Conservation (phyloP, 768 basidiomycete genomes). For the Rhizopogon sp. region DNA sequence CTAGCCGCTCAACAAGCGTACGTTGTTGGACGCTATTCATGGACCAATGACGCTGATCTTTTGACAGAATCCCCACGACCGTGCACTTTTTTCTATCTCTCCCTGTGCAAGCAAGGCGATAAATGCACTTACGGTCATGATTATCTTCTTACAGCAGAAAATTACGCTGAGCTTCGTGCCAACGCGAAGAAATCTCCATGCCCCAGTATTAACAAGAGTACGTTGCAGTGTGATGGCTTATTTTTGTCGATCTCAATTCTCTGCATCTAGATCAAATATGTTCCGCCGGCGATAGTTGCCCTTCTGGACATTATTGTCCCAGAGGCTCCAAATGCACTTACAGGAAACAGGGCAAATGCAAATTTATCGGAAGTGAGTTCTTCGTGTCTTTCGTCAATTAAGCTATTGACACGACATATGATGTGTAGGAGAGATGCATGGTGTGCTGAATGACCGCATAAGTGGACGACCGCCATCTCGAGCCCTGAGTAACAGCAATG, state of each 20-base stretch:
- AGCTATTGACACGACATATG: not conserved
- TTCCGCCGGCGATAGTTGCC: constrained; percentile 25
- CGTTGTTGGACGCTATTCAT: constrained; percentile 1
- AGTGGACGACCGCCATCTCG: constrained; percentile 1
- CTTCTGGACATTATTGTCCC: constrained; percentile 34
- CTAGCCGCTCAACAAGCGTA: constrained; percentile 29
- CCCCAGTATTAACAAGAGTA: constrained; percentile 24
- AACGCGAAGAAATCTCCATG: constrained; percentile 33
- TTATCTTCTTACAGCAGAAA: constrained; percentile 23
- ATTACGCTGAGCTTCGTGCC: constrained; percentile 24
- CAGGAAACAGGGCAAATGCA: constrained; percentile 28
- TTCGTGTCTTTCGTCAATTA: not conserved
- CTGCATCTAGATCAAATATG: constrained; percentile 14
- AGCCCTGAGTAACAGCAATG: not conserved
- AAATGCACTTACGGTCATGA: constrained; percentile 31
- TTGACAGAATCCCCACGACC: constrained; percentile 31
- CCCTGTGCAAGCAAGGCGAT: constrained; percentile 23
- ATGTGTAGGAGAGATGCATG: constrained; percentile 1
- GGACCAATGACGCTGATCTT: not conserved
- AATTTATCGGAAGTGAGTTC: constrained; percentile 26
- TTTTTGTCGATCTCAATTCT: not conserved
- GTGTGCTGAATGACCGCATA: not conserved
- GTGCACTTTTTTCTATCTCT: constrained; percentile 33
- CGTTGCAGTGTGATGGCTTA: not conserved
- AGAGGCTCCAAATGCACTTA: constrained; percentile 28